Percentiles rank a stretch among this genome's conserved stretches.
Evolutionary conservation across 1,284 basidiomycete species (phyloP).

Genomic region (Cystobasidium slooffiae): DNA sequence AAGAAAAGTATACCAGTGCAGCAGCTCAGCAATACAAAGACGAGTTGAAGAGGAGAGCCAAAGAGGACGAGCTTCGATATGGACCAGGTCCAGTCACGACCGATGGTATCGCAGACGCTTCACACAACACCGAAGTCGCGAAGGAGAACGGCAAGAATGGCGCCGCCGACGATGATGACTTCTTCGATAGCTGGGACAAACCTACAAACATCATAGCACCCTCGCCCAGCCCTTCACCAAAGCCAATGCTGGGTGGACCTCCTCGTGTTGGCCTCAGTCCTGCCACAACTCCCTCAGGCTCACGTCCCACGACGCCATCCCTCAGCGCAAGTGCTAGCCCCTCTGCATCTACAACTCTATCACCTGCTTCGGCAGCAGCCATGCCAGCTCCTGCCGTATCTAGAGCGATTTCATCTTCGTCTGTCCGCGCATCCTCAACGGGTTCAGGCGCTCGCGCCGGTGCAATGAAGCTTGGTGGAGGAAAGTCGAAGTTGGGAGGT

Average conservation of each 20-base stretch:
- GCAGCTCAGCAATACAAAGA: conserved; percentile 89
- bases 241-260: conserved; percentile 51
- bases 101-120: conserved; percentile 69
- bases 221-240: conserved; percentile 61
- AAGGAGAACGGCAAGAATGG: conserved; percentile 51
- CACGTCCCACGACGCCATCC: conserved; percentile 45
- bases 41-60: conserved; percentile 80
- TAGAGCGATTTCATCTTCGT: conserved; percentile 61
- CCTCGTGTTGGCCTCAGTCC: conserved; percentile 43
- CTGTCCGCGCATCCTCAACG: conserved; percentile 62
- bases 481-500: conserved; percentile 69
- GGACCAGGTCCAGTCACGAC: conserved; percentile 75
- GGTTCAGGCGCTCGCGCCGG: conserved; percentile 64
- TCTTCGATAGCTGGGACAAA: conserved; percentile 96
- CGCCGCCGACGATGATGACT: conserved; percentile 77
- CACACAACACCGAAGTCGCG: conserved; percentile 54
- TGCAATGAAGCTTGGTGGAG: conserved; percentile 64
- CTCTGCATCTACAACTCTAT: conserved; percentile 7
- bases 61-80: conserved; percentile 74
- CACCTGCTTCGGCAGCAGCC: conserved; percentile 55
- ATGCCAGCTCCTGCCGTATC: conserved; percentile 50
- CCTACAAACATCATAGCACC: conserved; percentile 58
- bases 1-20: conserved; percentile 79
- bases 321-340: conserved; percentile 29
- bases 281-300: conserved; percentile 33